A percentile compares a stretch with the other conserved stretches of the same genome.
These are phyloP conservation scores for Lachancea fermentati DNA, from an alignment of 805 yeast genomes.

Conservation along the genomic window DNA sequence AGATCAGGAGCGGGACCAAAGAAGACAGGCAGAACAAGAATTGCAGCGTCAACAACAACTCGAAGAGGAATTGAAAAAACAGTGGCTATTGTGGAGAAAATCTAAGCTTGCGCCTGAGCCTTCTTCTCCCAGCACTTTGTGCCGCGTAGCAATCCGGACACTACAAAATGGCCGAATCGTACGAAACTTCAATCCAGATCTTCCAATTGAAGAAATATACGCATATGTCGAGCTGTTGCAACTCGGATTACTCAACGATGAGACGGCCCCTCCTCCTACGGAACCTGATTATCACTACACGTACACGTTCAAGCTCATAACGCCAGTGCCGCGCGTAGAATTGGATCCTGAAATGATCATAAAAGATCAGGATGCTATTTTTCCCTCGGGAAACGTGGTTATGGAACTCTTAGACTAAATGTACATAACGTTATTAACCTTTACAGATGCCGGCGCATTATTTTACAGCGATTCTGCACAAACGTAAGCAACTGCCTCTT, in stretches of 20 bases:
- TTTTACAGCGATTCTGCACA: no score
- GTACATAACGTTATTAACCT: background rate
- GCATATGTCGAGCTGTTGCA: constrained; percentile 58
- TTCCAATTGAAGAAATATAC: constrained; percentile 56
- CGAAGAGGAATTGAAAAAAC: constrained; percentile 20
- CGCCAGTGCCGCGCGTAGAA: constrained; percentile 53
- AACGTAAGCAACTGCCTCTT: no score
- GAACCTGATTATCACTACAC: constrained; percentile 37
- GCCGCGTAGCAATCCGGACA: constrained; percentile 68
- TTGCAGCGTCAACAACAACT: constrained; percentile 12
- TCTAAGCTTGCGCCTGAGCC: constrained; percentile 26
- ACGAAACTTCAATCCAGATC: constrained; percentile 41
- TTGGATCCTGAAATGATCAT: constrained; percentile 34
- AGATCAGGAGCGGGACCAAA: constrained; percentile 52
- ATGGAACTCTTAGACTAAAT: constrained; percentile 34
- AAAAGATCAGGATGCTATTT: constrained; percentile 41
- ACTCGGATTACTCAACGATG: constrained; percentile 22
- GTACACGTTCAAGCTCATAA: constrained; percentile 45
- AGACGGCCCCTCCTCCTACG: constrained; percentile 7
- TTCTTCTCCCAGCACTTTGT: constrained; percentile 29
- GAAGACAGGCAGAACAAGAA: constrained; percentile 17
- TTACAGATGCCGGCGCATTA: background rate
- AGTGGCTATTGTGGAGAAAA: constrained; percentile 49
- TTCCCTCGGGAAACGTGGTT: constrained; percentile 62
- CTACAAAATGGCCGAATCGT: constrained; percentile 55